Evolutionary conservation across 2,329 filamentous ascomycete species (phyloP).

Genomic region (Arthrobotrys megalospora): DNA sequence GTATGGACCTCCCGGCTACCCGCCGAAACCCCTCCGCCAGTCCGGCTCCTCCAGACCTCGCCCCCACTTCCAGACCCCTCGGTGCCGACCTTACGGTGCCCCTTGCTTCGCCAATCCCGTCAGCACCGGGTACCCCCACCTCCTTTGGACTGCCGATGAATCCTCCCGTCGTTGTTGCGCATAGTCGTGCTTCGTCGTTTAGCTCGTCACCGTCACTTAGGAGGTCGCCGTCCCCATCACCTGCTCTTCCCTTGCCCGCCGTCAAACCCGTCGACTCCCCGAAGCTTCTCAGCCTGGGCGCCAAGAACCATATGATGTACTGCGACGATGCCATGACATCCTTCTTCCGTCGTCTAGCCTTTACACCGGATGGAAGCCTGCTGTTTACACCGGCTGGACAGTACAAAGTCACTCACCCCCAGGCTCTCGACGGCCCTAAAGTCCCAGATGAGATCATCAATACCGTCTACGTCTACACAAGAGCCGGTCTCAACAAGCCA

Average conservation of each 20-base stretch:
- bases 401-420: slow-evolving; percentile 84
- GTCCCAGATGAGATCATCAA: slow-evolving; percentile 89
- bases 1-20: slow-evolving; percentile 89
- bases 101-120: slow-evolving; percentile 86
- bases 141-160: slow-evolving; percentile 95
- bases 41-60: slow-evolving; percentile 87
- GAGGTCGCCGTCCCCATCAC: slow-evolving; percentile 91
- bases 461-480: slow-evolving; percentile 97
- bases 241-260: slow-evolving; percentile 91
- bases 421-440: slow-evolving; percentile 78
- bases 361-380: slow-evolving; percentile 94
- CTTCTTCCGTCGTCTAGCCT: slow-evolving; percentile 93
- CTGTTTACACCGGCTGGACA: slow-evolving; percentile 95
- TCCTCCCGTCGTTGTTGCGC: slow-evolving; percentile 84
- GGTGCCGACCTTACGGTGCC: slow-evolving; percentile 71
- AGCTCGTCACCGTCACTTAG: slow-evolving; percentile 81
- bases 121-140: slow-evolving; percentile 92
- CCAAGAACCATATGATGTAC: slow-evolving; percentile 90
- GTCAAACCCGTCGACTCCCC: slow-evolving; percentile 97
- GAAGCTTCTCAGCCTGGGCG: slow-evolving; percentile 78
- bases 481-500: slow-evolving; percentile 95
- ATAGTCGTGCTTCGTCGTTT: slow-evolving; percentile 95
- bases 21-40: slow-evolving; percentile 90
- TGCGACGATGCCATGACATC: slow-evolving; percentile 97
- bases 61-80: slow-evolving; percentile 74